phyloP scores from a whole-genome alignment of 441 rosid species.

The Populus tomentosa region DNA sequence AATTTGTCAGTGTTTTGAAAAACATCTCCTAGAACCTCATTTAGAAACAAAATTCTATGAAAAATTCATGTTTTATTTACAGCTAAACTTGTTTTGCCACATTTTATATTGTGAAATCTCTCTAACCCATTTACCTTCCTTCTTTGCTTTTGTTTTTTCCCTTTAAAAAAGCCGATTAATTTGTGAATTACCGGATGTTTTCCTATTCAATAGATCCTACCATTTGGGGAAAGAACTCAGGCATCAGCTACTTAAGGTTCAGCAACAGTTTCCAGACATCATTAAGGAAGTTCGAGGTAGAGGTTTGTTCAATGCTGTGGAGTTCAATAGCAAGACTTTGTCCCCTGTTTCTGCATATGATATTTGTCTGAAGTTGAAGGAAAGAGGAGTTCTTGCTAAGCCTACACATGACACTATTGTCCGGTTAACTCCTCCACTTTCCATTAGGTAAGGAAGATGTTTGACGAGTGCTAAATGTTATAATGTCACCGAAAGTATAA shows the following conservation, averaged over 20 bases:
- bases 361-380: slow-evolving; percentile 88
- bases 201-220: slow-evolving; percentile 50
- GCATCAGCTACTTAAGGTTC: slow-evolving; percentile 49
- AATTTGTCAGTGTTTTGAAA: neutral
- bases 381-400: slow-evolving; percentile 87
- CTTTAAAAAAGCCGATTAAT: neutral
- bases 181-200: neutral
- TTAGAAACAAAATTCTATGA: neutral
- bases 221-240: slow-evolving; percentile 65
- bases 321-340: slow-evolving; percentile 50
- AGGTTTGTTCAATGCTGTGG: slow-evolving; percentile 91
- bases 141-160: neutral
- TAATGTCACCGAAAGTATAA: neutral
- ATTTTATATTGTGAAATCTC: neutral
- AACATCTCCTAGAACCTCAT: neutral
- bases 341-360: slow-evolving; percentile 84
- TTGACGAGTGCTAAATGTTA: slow-evolving; percentile 4
- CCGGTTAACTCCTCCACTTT: slow-evolving; percentile 90
- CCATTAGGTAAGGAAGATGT: slow-evolving; percentile 55
- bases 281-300: slow-evolving; percentile 91
- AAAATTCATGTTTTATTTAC: neutral
- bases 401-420: slow-evolving; percentile 88
- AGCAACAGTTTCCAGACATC: slow-evolving; percentile 59
- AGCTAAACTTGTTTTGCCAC: neutral
- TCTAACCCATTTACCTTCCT: neutral